Evolutionary conservation across 1,284 basidiomycete genomes (phyloP), one percentile per base, ranked within the genome.

Genomic region (Moesziomyces antarcticus): DNA sequence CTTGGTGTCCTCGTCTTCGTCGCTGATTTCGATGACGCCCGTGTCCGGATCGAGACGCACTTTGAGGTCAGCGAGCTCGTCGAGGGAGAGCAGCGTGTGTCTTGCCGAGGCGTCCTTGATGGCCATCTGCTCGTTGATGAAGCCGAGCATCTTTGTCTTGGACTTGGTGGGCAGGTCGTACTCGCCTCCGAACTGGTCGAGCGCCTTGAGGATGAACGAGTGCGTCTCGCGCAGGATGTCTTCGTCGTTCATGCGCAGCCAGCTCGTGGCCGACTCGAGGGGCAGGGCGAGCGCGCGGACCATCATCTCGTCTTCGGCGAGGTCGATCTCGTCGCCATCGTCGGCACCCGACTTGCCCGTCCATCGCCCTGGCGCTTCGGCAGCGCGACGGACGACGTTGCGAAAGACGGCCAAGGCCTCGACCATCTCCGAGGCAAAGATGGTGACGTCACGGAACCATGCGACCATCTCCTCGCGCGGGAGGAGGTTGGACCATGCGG

Each of bases 181-280:
- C n/a, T 74, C 68, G 40, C 42, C 48, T 13, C 56, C 65, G 27
- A 82, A 81, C 42, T 62, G 60, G 33, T 79, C 72, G 3, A 84
- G 56, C 27, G 76, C 75, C 49, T 77, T 73, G 25, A 74, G 61
- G 30, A 84, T 63, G 55, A 80, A 83, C 6, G 69, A 71, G 43
- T 64, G 69, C 5, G 82, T 78, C 49, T 82, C 77, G 42, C 74
- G 63, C 16, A 84, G 68, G 21, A 83, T 77, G 51, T 81, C 81
- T n/a, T 65, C 58, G n/a, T 84, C 76, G 57, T 83, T 84, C 63
- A 84, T 78, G 35, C 82, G 81, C 18, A 84, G 75, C 80, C 80
- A 84, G 47, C 61, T 66, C 20, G 72, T 70, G 1, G 80, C 80
- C 42, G 57, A 54, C 47, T 82, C 75, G 50, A 83, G 49, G 1